These are phyloP conservation scores for Erythrophleum fordii DNA, from an alignment of 306 rosid genomes.

Conservation along the genomic window DNA sequence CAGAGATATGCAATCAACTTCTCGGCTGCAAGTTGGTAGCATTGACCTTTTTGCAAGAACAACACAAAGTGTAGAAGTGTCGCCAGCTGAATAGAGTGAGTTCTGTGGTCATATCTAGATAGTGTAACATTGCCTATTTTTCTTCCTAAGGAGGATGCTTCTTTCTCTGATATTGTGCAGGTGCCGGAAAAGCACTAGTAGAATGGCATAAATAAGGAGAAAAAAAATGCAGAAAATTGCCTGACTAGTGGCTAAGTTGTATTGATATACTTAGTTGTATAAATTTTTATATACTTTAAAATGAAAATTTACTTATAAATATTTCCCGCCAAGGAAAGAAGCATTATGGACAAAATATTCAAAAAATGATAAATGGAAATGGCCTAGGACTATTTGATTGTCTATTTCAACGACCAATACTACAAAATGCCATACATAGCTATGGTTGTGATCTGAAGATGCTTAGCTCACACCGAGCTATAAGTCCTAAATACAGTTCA, in stretches of 20 bases:
- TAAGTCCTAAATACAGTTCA: no score
- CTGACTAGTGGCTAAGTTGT: background rate
- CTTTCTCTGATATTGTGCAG: background rate
- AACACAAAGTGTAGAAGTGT: constrained; percentile 22
- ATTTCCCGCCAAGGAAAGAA: background rate
- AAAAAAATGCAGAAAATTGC: background rate
- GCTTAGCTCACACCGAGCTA: no score
- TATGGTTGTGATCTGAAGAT: no score
- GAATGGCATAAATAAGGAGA: background rate
- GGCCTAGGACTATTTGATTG: no score
- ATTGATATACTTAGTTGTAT: background rate
- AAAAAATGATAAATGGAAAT: no score
- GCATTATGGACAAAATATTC: background rate
- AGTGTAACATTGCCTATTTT: background rate
- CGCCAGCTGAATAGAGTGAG: constrained; percentile 6
- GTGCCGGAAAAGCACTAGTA: background rate
- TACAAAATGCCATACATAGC: no score
- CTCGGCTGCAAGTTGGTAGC: constrained; percentile 86
- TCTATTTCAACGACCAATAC: no score
- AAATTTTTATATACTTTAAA: background rate
- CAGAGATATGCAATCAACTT: constrained; percentile 57
- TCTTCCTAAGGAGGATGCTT: background rate
- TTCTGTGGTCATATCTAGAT: background rate
- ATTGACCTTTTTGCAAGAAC: constrained; percentile 72
- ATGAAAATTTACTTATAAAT: background rate